A percentile compares a stretch with the other conserved stretches of the same genome.
Evolutionary conservation across 129 eudicot genomes (phyloP).

Genomic region (Daucus carota): DH1_v3.0 NC_030388.2:25089001-25089500

Average conservation of each 20-base stretch:
- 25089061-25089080: background rate
- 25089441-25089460: slow-evolving; percentile 75
- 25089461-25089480: slow-evolving; percentile 65
- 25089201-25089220: slow-evolving; percentile 4
- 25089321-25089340: slow-evolving; percentile 81
- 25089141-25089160: slow-evolving; percentile 41
- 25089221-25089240: slow-evolving; percentile 8
- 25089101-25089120: slow-evolving; percentile 1
- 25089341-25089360: slow-evolving; percentile 62
- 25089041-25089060: slow-evolving; percentile 20
- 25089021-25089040: slow-evolving; percentile 37
- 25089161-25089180: slow-evolving; percentile 32
- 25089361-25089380: slow-evolving; percentile 62
- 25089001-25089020: slow-evolving; percentile 40
- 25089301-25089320: slow-evolving; percentile 70
- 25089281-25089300: slow-evolving; percentile 56
- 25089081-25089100: slow-evolving; percentile 8
- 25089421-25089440: slow-evolving; percentile 93
- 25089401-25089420: slow-evolving; percentile 81
- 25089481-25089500: slow-evolving; percentile 39
- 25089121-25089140: slow-evolving; percentile 27
- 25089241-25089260: slow-evolving; percentile 70
- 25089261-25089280: slow-evolving; percentile 91
- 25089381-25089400: slow-evolving; percentile 72
- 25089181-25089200: slow-evolving; percentile 5